These are phyloP conservation scores for Tuctoria greenei DNA, from an alignment of 176 grass and related monocot genomes.

Conservation along the genomic window DNA sequence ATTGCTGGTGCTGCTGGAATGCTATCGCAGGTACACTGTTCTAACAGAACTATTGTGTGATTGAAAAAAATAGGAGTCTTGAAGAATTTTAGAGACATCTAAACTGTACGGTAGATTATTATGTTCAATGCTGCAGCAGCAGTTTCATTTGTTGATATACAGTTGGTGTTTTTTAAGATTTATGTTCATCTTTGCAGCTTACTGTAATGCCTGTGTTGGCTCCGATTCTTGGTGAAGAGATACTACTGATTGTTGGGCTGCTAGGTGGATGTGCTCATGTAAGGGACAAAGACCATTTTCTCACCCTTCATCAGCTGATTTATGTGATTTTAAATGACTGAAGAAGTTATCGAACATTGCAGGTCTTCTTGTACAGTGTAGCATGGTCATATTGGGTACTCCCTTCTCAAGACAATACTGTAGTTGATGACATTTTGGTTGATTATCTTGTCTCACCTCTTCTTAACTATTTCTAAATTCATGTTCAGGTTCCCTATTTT, in stretches of 20 bases:
- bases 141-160: not conserved
- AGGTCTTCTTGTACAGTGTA: conserved; percentile 90
- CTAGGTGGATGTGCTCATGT: conserved; percentile 75
- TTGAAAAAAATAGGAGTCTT: not conserved
- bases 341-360: conserved; percentile 38
- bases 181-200: conserved; percentile 51
- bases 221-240: conserved; percentile 71
- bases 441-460: not conserved
- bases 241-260: conserved; percentile 70
- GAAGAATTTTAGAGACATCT: not conserved
- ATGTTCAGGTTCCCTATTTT: conserved; percentile 81
- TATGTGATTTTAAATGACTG: not conserved
- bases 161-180: not conserved
- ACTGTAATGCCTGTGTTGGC: conserved; percentile 79
- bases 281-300: conserved; percentile 37
- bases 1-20: conserved; percentile 63
- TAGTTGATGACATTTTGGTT: not conserved
- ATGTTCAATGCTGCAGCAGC: not conserved
- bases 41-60: not conserved
- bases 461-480: not conserved
- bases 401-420: conserved; percentile 6
- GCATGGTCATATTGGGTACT: conserved; percentile 95
- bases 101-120: not conserved
- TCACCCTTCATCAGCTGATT: not conserved
- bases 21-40: conserved; percentile 63